Evolutionary conservation across 2,329 filamentous ascomycete genomes (phyloP), one percentile per base, ranked within the genome.

Genomic region (Ophioceras dolichostomum): DNA sequence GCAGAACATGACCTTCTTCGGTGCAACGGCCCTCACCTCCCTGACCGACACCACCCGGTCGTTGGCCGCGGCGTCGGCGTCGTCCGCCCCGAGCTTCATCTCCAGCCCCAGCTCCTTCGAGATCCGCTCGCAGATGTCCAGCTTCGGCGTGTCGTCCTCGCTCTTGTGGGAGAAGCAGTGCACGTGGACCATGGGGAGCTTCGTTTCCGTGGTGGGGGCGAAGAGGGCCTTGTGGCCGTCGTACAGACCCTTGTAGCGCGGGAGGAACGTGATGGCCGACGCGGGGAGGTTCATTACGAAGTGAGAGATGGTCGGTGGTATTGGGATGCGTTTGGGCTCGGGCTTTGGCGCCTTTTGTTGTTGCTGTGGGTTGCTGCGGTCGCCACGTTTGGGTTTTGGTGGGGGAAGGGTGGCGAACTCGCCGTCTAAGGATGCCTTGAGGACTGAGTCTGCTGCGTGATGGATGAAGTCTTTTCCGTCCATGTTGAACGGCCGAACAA

Each of bases 281-380:
- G 88, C 91, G 1, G 91, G 91, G 13, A 98, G 79, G 60, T 98
- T 98, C 85, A 98, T 95, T 46, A 96, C 83, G 56, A 88, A 98
- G 63, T 96, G 91, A n/a, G 78, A 72, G 54, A 96, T 84, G 27
- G 79, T 79, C 3, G 70, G 69, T 3, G 89, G 89, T 32, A 87
- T 67, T 10, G 66, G 62, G 20, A 76, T 43, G 50, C 58, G 12
- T 16, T 52, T 50, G 13, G 58, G 53, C 36, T 46, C 43, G 21
- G 41, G 31, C 32, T 52, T 56, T 36, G 10, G 27, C 21, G 18
- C n/a, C n/a, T n/a, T n/a, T n/a, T 47, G 42, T 38, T 47, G 36
- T 49, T 49, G 45, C 42, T 45, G 43, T 42, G 42, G 41, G 61
- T 37, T n/a, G n/a, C n/a, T n/a, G n/a, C n/a, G n/a, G n/a, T n/a